Percentiles rank a stretch among this genome's conserved stretches.
phyloP scores from a whole-genome alignment of 805 yeast genomes.

The Naumovozyma dairenensis region DNA sequence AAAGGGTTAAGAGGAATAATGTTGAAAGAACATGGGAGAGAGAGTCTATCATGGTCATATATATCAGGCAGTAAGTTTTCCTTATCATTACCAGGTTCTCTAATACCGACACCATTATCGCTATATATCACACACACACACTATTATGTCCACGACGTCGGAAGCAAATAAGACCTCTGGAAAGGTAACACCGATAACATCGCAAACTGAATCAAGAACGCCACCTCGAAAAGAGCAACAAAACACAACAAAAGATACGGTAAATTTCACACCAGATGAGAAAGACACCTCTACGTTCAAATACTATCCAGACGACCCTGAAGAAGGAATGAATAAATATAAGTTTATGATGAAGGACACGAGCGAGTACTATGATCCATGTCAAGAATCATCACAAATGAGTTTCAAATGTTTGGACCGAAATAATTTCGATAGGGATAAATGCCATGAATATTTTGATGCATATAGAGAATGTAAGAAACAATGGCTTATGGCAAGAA shows the following conservation, averaged over 20 bases:
- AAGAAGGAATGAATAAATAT: conserved; percentile 54
- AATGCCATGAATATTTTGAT: conserved; percentile 73
- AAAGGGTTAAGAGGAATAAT: too few species aligned
- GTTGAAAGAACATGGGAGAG: too few species aligned
- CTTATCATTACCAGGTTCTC: too few species aligned
- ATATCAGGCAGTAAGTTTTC: too few species aligned
- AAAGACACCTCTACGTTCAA: conserved; percentile 15
- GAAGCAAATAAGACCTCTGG: too few species aligned
- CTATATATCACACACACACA: too few species aligned
- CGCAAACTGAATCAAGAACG: too few species aligned
- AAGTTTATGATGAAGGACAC: conserved; percentile 68
- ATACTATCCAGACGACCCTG: conserved; percentile 75
- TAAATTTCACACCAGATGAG: conserved; percentile 5
- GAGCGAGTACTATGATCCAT: conserved; percentile 84
- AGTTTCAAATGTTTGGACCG: conserved; percentile 75
- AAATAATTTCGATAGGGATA: conserved; percentile 59
- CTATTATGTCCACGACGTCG: too few species aligned
- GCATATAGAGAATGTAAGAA: conserved; percentile 90
- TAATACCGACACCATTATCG: too few species aligned
- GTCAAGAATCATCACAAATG: conserved; percentile 82
- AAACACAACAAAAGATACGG: too few species aligned
- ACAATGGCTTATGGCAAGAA: conserved; percentile 47
- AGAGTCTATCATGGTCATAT: too few species aligned
- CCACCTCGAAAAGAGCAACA: background rate
- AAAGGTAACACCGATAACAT: background rate